phyloP scores from a whole-genome alignment of 495 filamentous ascomycete species.

The Apodospora peruviana region DNA sequence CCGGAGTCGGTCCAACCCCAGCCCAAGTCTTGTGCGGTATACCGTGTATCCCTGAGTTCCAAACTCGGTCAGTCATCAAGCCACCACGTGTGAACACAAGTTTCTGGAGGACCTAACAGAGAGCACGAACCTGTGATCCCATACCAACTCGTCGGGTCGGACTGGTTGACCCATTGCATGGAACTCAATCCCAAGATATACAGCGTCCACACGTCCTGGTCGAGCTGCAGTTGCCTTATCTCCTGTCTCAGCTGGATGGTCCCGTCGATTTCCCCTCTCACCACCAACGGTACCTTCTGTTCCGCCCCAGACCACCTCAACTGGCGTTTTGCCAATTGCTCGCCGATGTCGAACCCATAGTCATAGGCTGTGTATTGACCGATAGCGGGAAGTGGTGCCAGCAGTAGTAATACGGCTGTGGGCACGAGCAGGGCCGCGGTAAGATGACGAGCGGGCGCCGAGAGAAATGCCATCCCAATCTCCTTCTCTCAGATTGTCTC shows the following conservation, averaged over 20 bases:
- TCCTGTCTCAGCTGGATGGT: slow-evolving; percentile 33
- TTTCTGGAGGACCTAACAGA: neutral
- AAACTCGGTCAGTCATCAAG: neutral
- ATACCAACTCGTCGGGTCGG: slow-evolving; percentile 52
- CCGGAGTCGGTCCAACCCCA: slow-evolving; percentile 43
- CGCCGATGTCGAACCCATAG: slow-evolving; percentile 33
- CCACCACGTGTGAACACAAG: neutral
- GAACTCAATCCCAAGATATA: slow-evolving; percentile 51
- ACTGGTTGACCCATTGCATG: slow-evolving; percentile 50
- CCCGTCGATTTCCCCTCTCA: slow-evolving; percentile 11
- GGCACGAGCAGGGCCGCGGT: slow-evolving; percentile 8
- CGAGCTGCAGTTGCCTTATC: slow-evolving; percentile 52
- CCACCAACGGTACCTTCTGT: slow-evolving; percentile 6
- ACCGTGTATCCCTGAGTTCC: slow-evolving; percentile 55
- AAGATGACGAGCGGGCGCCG: no score
- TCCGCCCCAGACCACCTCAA: slow-evolving; percentile 1
- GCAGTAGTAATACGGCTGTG: slow-evolving; percentile 2
- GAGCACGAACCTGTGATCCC: slow-evolving; percentile 39
- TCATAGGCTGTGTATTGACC: slow-evolving; percentile 27
- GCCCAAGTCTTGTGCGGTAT: slow-evolving; percentile 53
- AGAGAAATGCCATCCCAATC: no score
- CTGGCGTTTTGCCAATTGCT: slow-evolving; percentile 18
- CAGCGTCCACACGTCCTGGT: slow-evolving; percentile 52
- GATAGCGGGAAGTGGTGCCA: slow-evolving; percentile 3
- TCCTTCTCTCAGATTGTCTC: no score